Percentiles rank a stretch among this genome's conserved stretches.
These are phyloP conservation scores for Areca catechu DNA, from an alignment of 176 grass and related monocot genomes.

Conservation along the genomic window DNA sequence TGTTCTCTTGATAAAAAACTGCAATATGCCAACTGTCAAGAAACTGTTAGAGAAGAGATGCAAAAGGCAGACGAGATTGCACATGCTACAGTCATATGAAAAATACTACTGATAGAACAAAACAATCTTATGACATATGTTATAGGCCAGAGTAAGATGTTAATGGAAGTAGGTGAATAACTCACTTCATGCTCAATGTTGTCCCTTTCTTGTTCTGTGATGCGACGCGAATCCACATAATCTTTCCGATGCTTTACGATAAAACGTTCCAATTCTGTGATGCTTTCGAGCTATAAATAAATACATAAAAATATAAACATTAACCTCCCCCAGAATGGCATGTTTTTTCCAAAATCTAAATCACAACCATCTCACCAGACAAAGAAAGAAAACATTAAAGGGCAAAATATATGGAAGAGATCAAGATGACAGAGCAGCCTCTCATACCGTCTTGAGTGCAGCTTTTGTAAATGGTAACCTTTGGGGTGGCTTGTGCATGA, in stretches of 20 bases:
- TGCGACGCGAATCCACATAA: constrained; percentile 82
- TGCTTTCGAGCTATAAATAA: constrained; percentile 57
- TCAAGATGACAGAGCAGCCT: not conserved
- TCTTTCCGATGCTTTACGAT: constrained; percentile 80
- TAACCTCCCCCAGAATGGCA: constrained; percentile 1
- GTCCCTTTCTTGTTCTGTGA: constrained; percentile 87
- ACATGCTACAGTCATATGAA: too few relatives aligned
- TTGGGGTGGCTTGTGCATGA: constrained; percentile 59
- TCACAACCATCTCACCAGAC: not conserved
- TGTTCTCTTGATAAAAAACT: too few relatives aligned
- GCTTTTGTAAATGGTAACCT: constrained; percentile 65
- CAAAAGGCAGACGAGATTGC: too few relatives aligned
- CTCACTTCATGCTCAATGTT: constrained; percentile 94
- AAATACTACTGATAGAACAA: too few relatives aligned
- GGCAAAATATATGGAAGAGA: too few relatives aligned
- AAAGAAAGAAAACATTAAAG: not conserved
- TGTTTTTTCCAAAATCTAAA: not conserved
- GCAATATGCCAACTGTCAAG: too few relatives aligned
- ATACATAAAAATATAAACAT: constrained; percentile 14
- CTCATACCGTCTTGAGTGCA: constrained; percentile 71
- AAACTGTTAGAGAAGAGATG: too few relatives aligned
- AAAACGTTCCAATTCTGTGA: constrained; percentile 67
- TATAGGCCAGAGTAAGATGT: not conserved
- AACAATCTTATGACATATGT: too few relatives aligned
- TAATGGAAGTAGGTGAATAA: not conserved